Evolutionary conservation across 352 stramenopile genomes (phyloP), one percentile per base, ranked within the genome.

Genomic region (Phytophthora foliorum): DNA sequence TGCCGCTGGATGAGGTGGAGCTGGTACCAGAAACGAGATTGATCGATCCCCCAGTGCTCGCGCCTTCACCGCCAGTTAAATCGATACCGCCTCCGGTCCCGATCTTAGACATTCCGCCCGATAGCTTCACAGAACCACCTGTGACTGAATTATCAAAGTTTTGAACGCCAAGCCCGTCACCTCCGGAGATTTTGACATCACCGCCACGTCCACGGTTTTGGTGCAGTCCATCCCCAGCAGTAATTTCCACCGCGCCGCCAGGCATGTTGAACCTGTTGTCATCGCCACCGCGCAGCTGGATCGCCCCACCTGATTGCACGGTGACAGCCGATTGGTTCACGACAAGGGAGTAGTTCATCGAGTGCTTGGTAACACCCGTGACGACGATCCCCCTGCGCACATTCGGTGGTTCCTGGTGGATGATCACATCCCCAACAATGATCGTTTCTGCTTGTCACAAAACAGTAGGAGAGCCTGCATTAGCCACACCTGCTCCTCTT

Each of bases 141-240:
- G 67, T 80, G 17, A 95, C 86, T 36, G 91, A 81, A 48, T 91
- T 80, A 56, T 94, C 92, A 63, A 84, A 81, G 36, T 89, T 90
- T 39, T 83, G 63, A 11, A 86, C 53, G 31, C 94, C 88, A 63
- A 83, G 61, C 16, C 83, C 83, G 57, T 91, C 69, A 36, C 92
- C 89, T 60, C 87, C 90, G n/a, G 55, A 57, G 39, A 98, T 78
- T 6, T 69, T 76, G 16, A 98, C 77, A 32, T 69, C 69, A 19
- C 94, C 94, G 24, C 92, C 93, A 39, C 80, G 78, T 29, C 93
- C 91, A 49, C 90, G 76, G 57, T 96, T 94, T 36, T 81, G 68
- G 58, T 93, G 90, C 22, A 89, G 44, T 4, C 93, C 91, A 64
- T 88, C 77, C 16, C 88, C 88, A 55, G 85, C 89, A 52, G 56